phyloP scores from a whole-genome alignment of 805 yeast genomes.

The Lachancea meyersii region DNA sequence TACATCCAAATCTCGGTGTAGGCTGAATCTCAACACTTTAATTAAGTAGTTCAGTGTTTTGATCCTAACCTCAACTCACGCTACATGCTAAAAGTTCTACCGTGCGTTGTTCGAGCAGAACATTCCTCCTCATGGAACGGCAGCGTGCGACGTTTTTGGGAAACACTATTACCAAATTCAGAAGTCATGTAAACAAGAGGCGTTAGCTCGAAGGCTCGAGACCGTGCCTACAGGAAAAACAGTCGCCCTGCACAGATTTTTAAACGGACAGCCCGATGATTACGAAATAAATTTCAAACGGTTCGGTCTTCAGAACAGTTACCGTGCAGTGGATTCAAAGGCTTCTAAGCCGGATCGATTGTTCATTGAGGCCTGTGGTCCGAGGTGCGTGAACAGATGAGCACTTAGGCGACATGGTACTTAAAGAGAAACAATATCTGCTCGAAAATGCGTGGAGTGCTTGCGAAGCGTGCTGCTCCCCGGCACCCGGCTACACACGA shows the following conservation, averaged over 20 bases:
- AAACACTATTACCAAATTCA: background rate
- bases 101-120: background rate
- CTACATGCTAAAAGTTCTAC: too few species aligned
- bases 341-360: background rate
- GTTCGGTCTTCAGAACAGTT: background rate
- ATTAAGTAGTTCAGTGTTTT: too few species aligned
- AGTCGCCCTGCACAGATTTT: background rate
- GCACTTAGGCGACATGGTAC: background rate
- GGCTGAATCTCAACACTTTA: too few species aligned
- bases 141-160: background rate
- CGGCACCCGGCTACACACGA: background rate
- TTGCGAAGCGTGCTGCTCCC: too few species aligned
- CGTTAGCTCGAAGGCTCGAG: background rate
- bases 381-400: too few species aligned
- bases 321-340: too few species aligned
- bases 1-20: too few species aligned
- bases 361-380: too few species aligned
- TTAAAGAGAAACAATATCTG: background rate
- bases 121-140: background rate
- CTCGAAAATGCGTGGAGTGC: too few species aligned
- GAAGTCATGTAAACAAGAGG: conserved; percentile 2
- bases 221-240: conserved; percentile 1
- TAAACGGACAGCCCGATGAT: background rate
- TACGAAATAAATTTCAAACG: background rate
- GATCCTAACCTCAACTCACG: too few species aligned